These are phyloP conservation scores for Arthroderma sp. DNA, from an alignment of 2,329 filamentous ascomycete genomes.

Conservation along the genomic window DNA sequence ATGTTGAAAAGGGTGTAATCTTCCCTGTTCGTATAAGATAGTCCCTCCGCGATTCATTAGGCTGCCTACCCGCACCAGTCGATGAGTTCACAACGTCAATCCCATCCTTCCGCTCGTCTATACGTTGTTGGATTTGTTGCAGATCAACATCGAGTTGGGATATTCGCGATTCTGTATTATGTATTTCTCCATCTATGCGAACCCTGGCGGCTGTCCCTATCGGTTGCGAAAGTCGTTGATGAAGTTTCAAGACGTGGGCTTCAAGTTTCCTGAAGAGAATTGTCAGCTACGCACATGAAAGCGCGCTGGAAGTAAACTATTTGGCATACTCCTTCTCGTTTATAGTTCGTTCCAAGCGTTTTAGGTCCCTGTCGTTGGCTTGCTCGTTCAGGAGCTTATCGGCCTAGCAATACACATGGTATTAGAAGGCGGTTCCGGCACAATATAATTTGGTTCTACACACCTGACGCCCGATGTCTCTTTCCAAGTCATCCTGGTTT, in stretches of 20 bases:
- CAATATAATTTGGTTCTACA: neutral
- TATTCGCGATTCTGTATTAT: slow-evolving; percentile 52
- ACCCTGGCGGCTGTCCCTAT: slow-evolving; percentile 38
- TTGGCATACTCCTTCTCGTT: slow-evolving; percentile 33
- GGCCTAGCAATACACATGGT: slow-evolving; percentile 26
- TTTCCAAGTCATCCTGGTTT: slow-evolving; percentile 80
- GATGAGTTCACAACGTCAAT: slow-evolving; percentile 33
- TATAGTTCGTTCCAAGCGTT: slow-evolving; percentile 46
- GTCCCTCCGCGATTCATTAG: slow-evolving; percentile 72
- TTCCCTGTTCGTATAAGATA: slow-evolving; percentile 92
- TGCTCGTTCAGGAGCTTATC: slow-evolving; percentile 48
- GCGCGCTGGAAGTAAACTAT: too few species aligned
- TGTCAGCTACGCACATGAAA: too few species aligned
- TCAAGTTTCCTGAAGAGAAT: slow-evolving; percentile 41
- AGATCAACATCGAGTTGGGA: slow-evolving; percentile 57
- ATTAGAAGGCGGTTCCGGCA: neutral
- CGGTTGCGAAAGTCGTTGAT: slow-evolving; percentile 44
- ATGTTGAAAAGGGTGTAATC: slow-evolving; percentile 87
- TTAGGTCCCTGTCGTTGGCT: slow-evolving; percentile 50
- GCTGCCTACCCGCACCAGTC: slow-evolving; percentile 42
- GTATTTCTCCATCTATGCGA: slow-evolving; percentile 43
- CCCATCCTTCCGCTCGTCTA: slow-evolving; percentile 51
- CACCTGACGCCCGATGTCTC: slow-evolving; percentile 59
- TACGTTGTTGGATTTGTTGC: slow-evolving; percentile 65
- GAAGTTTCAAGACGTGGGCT: slow-evolving; percentile 48